phyloP scores from a whole-genome alignment of 2,329 filamentous ascomycete genomes.

The Septoria petroselini region DNA sequence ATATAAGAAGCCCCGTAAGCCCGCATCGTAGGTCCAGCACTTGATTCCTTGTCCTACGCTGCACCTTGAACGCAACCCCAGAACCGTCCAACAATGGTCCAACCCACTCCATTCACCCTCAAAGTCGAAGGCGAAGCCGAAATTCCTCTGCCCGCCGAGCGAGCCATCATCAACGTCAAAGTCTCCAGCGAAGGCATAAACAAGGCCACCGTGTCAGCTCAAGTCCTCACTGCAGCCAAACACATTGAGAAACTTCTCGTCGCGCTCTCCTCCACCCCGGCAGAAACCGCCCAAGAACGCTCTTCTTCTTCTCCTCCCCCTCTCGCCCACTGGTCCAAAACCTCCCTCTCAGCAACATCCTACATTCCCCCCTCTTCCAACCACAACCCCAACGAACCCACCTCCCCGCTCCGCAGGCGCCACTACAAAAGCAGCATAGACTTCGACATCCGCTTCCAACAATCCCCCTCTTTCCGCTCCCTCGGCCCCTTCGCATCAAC shows the following conservation, averaged over 20 bases:
- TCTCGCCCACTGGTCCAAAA: conserved; percentile 28
- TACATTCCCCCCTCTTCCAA: not conserved
- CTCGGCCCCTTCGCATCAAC: conserved; percentile 23
- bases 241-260: conserved; percentile 25
- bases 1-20: not conserved
- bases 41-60: not conserved
- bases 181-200: conserved; percentile 22
- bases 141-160: conserved; percentile 27
- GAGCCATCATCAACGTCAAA: conserved; percentile 26
- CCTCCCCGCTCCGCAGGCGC: no score
- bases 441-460: conserved; percentile 30
- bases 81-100: not conserved
- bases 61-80: not conserved
- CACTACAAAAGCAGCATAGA: conserved; percentile 18
- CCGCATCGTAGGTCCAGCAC: not conserved
- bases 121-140: conserved; percentile 22
- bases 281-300: conserved; percentile 11
- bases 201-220: conserved; percentile 24
- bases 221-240: conserved; percentile 24
- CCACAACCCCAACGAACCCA: no score
- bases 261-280: no score
- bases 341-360: conserved; percentile 22
- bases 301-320: no score
- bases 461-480: conserved; percentile 27
- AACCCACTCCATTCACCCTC: conserved; percentile 19